phyloP scores from a whole-genome alignment of 805 yeast genomes.

The Spathaspora boniae region DNA sequence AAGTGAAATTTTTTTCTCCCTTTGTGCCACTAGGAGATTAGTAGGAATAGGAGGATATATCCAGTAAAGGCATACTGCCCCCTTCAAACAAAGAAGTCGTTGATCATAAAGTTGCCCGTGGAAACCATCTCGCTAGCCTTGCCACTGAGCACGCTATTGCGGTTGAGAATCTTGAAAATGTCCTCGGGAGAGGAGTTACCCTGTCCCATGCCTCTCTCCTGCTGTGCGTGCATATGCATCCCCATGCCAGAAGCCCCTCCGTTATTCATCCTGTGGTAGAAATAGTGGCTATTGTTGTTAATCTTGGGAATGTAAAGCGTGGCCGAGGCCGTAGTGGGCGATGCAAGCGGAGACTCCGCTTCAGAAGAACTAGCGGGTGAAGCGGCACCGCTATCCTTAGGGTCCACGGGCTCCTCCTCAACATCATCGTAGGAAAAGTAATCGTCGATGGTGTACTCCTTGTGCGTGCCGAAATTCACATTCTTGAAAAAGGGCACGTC shows the following conservation, averaged over 20 bases:
- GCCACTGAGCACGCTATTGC: constrained; percentile 34
- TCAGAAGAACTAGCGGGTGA: neutral
- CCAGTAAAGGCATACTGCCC: too few relatives aligned
- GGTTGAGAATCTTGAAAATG: constrained; percentile 31
- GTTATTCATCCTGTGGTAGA: too few relatives aligned
- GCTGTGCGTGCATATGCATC: too few relatives aligned
- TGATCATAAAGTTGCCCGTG: constrained; percentile 37
- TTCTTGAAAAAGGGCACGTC: constrained; percentile 35
- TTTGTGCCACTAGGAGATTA: too few relatives aligned
- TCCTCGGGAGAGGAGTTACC: constrained; percentile 15
- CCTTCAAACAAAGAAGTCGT: constrained; percentile 43
- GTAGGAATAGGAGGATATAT: too few relatives aligned
- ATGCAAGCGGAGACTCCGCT: constrained; percentile 6
- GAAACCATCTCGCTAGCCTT: constrained; percentile 45
- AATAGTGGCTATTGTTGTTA: constrained; percentile 5
- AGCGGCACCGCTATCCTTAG: neutral
- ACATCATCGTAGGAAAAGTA: constrained; percentile 33
- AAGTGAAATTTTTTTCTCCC: too few relatives aligned
- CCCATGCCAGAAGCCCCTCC: too few relatives aligned
- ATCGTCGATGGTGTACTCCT: constrained; percentile 28
- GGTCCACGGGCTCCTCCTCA: constrained; percentile 15
- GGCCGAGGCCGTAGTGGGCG: constrained; percentile 8
- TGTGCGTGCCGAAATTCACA: constrained; percentile 30
- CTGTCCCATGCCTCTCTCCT: too few relatives aligned
- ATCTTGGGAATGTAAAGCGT: constrained; percentile 10